These are phyloP conservation scores for Blastobotrys persicus DNA, from an alignment of 1,139 yeast genomes.

Conservation along the genomic window DNA sequence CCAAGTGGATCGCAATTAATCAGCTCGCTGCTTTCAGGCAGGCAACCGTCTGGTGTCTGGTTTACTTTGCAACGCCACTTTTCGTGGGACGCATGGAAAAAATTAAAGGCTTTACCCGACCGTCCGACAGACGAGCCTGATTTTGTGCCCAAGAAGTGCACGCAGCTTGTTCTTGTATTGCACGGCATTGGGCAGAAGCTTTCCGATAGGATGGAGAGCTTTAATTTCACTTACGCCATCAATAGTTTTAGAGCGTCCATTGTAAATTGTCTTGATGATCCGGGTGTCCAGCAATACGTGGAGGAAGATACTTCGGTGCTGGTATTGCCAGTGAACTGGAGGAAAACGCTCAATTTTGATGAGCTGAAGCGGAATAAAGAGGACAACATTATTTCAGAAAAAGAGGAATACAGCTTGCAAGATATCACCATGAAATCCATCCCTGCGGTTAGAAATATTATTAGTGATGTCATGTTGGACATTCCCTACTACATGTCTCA, in stretches of 20 bases:
- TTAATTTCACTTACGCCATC: slow-evolving; percentile 84
- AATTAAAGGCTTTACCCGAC: slow-evolving; percentile 29
- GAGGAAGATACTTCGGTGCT: slow-evolving; percentile 30
- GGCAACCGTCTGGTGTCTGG: slow-evolving; percentile 31
- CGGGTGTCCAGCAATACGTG: slow-evolving; percentile 31
- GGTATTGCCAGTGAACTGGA: slow-evolving; percentile 44
- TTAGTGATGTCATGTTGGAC: slow-evolving; percentile 87
- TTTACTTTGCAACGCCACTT: slow-evolving; percentile 32
- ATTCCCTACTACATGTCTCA: slow-evolving; percentile 80
- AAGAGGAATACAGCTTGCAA: slow-evolving; percentile 53
- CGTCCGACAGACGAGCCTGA: slow-evolving; percentile 33
- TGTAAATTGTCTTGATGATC: slow-evolving; percentile 30
- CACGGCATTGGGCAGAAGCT: slow-evolving; percentile 95
- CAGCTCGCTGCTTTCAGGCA: slow-evolving; percentile 29
- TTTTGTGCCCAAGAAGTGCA: slow-evolving; percentile 30
- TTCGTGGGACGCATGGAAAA: slow-evolving; percentile 34
- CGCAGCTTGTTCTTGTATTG: slow-evolving; percentile 73
- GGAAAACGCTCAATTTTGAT: slow-evolving; percentile 38
- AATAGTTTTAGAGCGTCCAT: slow-evolving; percentile 56
- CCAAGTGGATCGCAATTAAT: slow-evolving; percentile 28
- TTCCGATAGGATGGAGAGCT: slow-evolving; percentile 73
- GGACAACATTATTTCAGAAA: slow-evolving; percentile 18
- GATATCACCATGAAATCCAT: slow-evolving; percentile 83
- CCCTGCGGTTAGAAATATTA: slow-evolving; percentile 66
- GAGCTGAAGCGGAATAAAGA: slow-evolving; percentile 26